Evolutionary conservation across 116 monocot species (phyloP), one percentile per base, ranked within the genome.

Genomic region (Thalassia testudinum): DNA sequence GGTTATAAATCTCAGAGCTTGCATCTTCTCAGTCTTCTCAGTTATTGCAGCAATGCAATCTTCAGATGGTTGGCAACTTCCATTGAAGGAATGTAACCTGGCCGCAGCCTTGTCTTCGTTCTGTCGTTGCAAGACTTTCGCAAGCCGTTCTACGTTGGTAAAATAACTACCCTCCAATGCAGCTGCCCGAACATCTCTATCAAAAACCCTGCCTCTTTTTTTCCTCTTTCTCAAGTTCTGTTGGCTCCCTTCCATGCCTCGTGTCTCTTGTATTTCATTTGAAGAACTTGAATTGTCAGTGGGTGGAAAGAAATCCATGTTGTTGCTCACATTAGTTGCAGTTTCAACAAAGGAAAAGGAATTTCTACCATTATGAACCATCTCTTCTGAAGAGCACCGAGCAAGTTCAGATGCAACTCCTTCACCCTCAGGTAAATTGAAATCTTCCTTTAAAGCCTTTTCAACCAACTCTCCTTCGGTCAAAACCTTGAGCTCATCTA

Each of bases 401-500:
- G n/a, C n/a, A n/a, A n/a, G n/a, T n/a, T n/a, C n/a, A n/a, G n/a
- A n/a, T n/a, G n/a, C n/a, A n/a, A n/a, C n/a, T n/a, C n/a, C n/a
- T n/a, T n/a, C n/a, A n/a, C n/a, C n/a, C n/a, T 8, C 29, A 21
- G n/a, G 11, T 57, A 89, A 79, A 71, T 77, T 74, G 40, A 72
- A 48, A 43, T 60, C 72, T 50, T 83, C 83, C 47, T 66, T 58
- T n/a, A 87, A 71, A 42, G 87, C 87, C 52, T 62, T 72, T 60
- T 87, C 92, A 28, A 92, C 83, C 67, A 87, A 37, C 56, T 92
- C 82, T 54, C 87, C 92, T 42, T 92, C 92, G 0, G 92, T 73
- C n/a, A 80, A 68, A 22, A 87, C 70, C 66, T 58, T 83, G 6
- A 87, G 72, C 22, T 92, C 92, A 55, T 78, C 80, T 37, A 92